Conservation (phyloP, 208 protist genomes). For the Crithidia expoeki region DNA sequence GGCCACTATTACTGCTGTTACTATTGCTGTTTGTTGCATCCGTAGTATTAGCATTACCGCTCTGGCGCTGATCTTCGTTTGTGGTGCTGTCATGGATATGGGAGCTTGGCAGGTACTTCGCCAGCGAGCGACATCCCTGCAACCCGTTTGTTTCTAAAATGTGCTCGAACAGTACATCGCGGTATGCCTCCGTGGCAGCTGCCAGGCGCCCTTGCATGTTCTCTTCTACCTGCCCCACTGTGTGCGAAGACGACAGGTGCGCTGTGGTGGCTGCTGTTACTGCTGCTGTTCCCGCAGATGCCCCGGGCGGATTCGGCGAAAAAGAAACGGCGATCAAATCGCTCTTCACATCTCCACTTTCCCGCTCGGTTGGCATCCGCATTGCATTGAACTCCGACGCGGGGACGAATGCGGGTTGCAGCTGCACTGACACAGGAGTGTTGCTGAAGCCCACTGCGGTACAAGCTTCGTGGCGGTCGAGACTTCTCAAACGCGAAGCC, state of each 20-base stretch:
- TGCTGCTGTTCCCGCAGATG: background rate
- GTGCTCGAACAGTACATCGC: conserved; percentile 47
- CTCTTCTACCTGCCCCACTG: conserved; percentile 13
- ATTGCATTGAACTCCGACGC: too few relatives aligned
- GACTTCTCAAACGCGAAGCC: background rate
- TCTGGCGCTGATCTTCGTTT: background rate
- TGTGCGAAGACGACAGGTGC: background rate
- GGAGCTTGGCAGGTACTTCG: conserved; percentile 12
- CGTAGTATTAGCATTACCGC: background rate
- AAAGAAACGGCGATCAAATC: background rate
- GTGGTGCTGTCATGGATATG: background rate
- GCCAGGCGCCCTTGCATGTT: conserved; percentile 35
- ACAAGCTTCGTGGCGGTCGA: background rate
- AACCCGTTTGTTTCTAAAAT: conserved; percentile 44
- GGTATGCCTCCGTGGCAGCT: conserved; percentile 45
- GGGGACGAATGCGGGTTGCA: too few relatives aligned
- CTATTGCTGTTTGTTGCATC: background rate
- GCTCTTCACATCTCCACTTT: background rate
- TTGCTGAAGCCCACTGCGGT: background rate
- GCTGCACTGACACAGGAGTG: background rate
- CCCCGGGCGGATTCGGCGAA: background rate
- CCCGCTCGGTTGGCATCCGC: background rate
- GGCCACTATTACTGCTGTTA: background rate
- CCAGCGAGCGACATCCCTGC: conserved; percentile 11
- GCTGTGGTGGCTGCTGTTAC: background rate